These are phyloP conservation scores for Gorgonomyces haynaldii DNA, from an alignment of 192 early-diverging fungal species.

Conservation along the genomic window DNA sequence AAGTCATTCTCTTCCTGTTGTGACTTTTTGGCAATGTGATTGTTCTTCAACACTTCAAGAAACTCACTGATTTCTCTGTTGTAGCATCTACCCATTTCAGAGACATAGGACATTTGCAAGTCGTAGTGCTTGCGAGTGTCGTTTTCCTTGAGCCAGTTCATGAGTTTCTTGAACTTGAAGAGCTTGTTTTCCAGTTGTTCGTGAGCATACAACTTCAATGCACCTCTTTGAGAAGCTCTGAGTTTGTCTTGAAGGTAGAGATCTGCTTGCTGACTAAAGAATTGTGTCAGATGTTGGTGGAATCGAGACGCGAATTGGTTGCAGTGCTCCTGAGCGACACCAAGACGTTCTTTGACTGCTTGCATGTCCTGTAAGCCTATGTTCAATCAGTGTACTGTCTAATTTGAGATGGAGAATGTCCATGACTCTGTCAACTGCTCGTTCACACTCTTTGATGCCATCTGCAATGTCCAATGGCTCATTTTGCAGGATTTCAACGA, in stretches of 20 bases:
- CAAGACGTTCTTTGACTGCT: slow-evolving; percentile 28
- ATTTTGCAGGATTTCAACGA: slow-evolving; percentile 28
- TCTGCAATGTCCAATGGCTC: slow-evolving; percentile 33
- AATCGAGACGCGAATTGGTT: slow-evolving; percentile 31
- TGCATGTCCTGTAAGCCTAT: slow-evolving; percentile 19
- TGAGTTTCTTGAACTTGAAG: slow-evolving; percentile 26
- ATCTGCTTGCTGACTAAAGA: slow-evolving; percentile 22
- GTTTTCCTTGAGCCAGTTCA: slow-evolving; percentile 40
- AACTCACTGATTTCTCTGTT: slow-evolving; percentile 28
- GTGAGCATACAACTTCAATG: slow-evolving; percentile 23
- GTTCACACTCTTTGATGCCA: slow-evolving; percentile 35
- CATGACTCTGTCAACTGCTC: slow-evolving; percentile 22
- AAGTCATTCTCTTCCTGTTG: slow-evolving; percentile 22
- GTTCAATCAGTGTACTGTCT: slow-evolving; percentile 8
- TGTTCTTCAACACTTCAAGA: slow-evolving; percentile 21
- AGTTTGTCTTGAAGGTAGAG: slow-evolving; percentile 22
- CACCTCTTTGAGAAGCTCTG: slow-evolving; percentile 14
- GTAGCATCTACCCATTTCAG: slow-evolving; percentile 27
- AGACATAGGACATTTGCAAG: slow-evolving; percentile 36
- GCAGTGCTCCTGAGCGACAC: slow-evolving; percentile 28
- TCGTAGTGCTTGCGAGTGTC: slow-evolving; percentile 44
- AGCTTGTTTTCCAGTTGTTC: slow-evolving; percentile 35
- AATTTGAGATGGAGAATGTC: slow-evolving; percentile 20
- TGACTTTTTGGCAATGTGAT: slow-evolving; percentile 18
- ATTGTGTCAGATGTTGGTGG: slow-evolving; percentile 19